Base-by-base conservation (phyloP, 305 asterid genomes). In the Fraxinus floribunda region DNA sequence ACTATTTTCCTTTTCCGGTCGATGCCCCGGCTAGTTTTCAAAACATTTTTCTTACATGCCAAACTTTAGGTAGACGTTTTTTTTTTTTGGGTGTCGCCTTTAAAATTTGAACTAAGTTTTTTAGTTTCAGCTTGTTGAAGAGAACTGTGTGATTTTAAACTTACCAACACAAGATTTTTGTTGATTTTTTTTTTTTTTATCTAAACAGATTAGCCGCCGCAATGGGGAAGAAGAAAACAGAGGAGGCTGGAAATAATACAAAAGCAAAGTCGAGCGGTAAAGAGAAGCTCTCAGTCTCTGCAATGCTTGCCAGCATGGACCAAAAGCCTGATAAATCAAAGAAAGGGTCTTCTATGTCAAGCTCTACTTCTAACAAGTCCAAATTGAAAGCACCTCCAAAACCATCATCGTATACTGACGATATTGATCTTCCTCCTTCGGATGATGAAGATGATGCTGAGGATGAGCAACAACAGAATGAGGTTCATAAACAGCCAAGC, bases 151-250 rank as follows among this genome's bases (percentile, higher is more conserved):
- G 22, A 52, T 52, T 16, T 16, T 52, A 16, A 5, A 16, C 22
- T 52, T 52, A 16, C 62, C 62, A 52, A 52, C 62, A 16, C 2
- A 4, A 4, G 22, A 52, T 16, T 16, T 15, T 52, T 16, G 7
- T 16, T 52, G 62, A 16, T 3, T 49, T 36, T 4, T 11, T 44
- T 13, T 32, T 1, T 81, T 20, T 88, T 76, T 8, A 29, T 8
- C 79, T 16, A 85, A 84, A 35, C 73, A 83, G 77, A 55, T 80
- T 71, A 85, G 86, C 44, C 38, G 18, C 64, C 35, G n/a, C 55
- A 4, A 93, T 93, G 98, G 98, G 95, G 4, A 95, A 91, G 90
- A 95, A 93, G 87, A 91, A 91, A 81, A 77, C 89, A 30, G 97
- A 94, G 34, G 97, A 92, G 32, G 82, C 74, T 34, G 88, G 86